phyloP scores from a whole-genome alignment of 2,329 filamentous ascomycete genomes.

The Penicillium sclerotiorum region DNA sequence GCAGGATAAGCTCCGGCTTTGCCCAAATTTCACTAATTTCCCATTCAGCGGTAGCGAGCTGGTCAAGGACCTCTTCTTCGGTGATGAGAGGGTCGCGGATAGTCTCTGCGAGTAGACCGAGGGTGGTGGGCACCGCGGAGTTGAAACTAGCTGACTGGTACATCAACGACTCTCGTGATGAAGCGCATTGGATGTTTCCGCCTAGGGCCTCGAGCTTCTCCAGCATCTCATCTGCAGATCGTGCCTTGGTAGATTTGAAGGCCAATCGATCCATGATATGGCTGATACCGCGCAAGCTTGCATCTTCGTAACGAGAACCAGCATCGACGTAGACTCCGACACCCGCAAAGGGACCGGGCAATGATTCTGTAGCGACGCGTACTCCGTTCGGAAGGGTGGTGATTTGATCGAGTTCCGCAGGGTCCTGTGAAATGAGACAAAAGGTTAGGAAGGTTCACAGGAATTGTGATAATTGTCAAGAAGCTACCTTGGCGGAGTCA shows the following conservation, averaged over 20 bases:
- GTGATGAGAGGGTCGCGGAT: constrained; percentile 84
- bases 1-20: constrained; percentile 93
- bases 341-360: constrained; percentile 91
- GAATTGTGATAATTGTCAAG: neutral
- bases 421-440: constrained; percentile 60
- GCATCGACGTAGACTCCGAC: constrained; percentile 96
- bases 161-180: constrained; percentile 94
- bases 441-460: constrained; percentile 9
- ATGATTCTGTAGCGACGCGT: constrained; percentile 89
- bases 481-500: constrained; percentile 39
- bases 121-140: constrained; percentile 78
- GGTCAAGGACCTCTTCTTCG: constrained; percentile 80
- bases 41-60: constrained; percentile 89
- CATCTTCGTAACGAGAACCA: constrained; percentile 90
- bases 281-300: constrained; percentile 81
- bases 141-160: constrained; percentile 99
- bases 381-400: constrained; percentile 90
- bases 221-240: constrained; percentile 79
- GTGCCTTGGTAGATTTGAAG: constrained; percentile 80
- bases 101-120: constrained; percentile 87
- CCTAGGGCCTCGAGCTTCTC: constrained; percentile 85
- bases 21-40: constrained; percentile 98
- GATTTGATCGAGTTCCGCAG: constrained; percentile 81
- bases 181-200: constrained; percentile 96
- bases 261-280: constrained; percentile 95